These are phyloP conservation scores for Dictyostelium gargantuum DNA, from an alignment of 208 protist genomes.

Conservation along the genomic window DNA sequence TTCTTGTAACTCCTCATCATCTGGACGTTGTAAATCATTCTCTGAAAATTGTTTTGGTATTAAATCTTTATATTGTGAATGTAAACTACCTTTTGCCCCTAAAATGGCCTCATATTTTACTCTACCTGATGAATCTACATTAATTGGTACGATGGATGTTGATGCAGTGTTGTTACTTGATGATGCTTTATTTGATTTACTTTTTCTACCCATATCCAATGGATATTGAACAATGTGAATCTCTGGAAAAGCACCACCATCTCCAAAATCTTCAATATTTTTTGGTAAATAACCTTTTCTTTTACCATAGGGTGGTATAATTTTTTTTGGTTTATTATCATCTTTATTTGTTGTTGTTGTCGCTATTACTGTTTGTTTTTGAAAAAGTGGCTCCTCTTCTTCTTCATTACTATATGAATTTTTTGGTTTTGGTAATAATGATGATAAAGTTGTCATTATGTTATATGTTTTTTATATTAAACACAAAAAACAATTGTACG, in stretches of 20 bases:
- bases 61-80: conserved; percentile 49
- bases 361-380: neutral
- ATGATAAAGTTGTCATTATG: conserved; percentile 11
- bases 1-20: conserved; percentile 69
- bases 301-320: conserved; percentile 80
- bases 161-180: neutral
- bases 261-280: conserved; percentile 84
- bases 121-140: conserved; percentile 73
- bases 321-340: neutral
- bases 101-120: conserved; percentile 76
- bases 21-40: conserved; percentile 69
- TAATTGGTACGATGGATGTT: conserved; percentile 66
- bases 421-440: conserved; percentile 31
- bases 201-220: conserved; percentile 87
- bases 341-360: neutral
- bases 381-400: conserved; percentile 6
- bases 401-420: conserved; percentile 45
- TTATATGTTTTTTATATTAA: too few relatives aligned
- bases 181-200: neutral
- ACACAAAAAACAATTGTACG: too few relatives aligned
- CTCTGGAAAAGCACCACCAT: conserved; percentile 91
- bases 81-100: conserved; percentile 1
- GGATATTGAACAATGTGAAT: conserved; percentile 90
- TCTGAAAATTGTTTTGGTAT: conserved; percentile 70
- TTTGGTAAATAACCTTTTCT: conserved; percentile 80